A percentile compares a stretch with the other conserved stretches of the same genome.
phyloP scores from a whole-genome alignment of 2,329 filamentous ascomycete species.

The Talaromyces sp. region DNA sequence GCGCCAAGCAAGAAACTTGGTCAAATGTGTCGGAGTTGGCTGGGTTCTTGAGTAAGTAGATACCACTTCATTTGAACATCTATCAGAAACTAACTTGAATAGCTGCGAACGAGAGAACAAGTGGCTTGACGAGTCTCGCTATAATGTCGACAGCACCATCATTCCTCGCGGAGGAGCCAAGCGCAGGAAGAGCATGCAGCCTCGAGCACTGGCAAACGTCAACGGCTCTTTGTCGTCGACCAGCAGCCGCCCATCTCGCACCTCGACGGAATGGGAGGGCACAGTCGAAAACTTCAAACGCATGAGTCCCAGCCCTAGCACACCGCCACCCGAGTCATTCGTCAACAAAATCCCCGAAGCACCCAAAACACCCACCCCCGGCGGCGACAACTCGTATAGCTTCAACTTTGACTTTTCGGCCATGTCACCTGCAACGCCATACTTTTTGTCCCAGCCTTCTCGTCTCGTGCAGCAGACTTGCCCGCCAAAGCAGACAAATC shows the following conservation, averaged over 20 bases:
- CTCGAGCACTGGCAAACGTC: slow-evolving; percentile 61
- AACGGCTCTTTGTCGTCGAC: slow-evolving; percentile 55
- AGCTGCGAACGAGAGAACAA: slow-evolving; percentile 71
- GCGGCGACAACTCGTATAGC: not conserved
- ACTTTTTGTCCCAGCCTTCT: slow-evolving; percentile 39
- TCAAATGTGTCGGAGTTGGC: slow-evolving; percentile 79
- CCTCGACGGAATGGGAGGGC: slow-evolving; percentile 16
- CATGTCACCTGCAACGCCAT: slow-evolving; percentile 44
- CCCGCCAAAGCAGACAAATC: slow-evolving; percentile 47
- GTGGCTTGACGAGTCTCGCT: slow-evolving; percentile 70
- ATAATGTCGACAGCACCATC: slow-evolving; percentile 62
- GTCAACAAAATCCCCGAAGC: slow-evolving; percentile 8
- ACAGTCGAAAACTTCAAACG: slow-evolving; percentile 26
- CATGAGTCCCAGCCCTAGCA: slow-evolving; percentile 29
- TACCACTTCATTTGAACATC: not conserved
- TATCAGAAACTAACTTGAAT: not conserved
- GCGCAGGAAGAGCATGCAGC: slow-evolving; percentile 77
- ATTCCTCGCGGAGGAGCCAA: slow-evolving; percentile 66
- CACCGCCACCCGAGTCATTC: slow-evolving; percentile 15
- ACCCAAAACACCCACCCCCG: slow-evolving; percentile 26
- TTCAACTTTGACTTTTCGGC: slow-evolving; percentile 34
- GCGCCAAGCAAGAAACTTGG: slow-evolving; percentile 63
- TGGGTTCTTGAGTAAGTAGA: slow-evolving; percentile 77
- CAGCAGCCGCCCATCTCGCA: slow-evolving; percentile 24
- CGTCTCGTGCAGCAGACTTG: slow-evolving; percentile 48